A percentile compares a stretch with the other conserved stretches of the same genome.
phyloP scores from a whole-genome alignment of 1,284 basidiomycete species.

The Marasmius oreades region DNA sequence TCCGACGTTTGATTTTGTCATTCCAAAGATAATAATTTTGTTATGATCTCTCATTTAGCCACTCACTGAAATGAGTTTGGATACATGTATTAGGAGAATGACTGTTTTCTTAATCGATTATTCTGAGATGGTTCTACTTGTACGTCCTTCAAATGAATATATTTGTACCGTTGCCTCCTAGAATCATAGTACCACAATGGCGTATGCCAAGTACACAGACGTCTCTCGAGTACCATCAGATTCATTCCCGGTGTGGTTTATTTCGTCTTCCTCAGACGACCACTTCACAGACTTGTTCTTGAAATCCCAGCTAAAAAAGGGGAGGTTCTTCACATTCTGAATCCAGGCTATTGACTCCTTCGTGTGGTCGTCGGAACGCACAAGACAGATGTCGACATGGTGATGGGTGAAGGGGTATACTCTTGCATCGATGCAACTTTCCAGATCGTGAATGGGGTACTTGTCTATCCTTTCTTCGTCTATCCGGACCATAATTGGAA shows the following conservation, averaged over 20 bases:
- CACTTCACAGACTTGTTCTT: slow-evolving; percentile 12
- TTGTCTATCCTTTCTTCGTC: slow-evolving; percentile 5
- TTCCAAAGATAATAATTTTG: too few relatives aligned
- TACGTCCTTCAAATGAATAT: too few relatives aligned
- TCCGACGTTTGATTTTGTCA: too few relatives aligned
- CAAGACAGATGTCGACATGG: slow-evolving; percentile 21
- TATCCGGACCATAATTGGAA: slow-evolving; percentile 24
- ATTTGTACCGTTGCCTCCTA: too few relatives aligned
- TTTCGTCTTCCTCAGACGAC: slow-evolving; percentile 16
- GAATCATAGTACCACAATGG: not conserved
- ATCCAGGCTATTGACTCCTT: slow-evolving; percentile 6
- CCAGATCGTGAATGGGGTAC: not conserved
- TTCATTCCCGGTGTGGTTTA: slow-evolving; percentile 25
- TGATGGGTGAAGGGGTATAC: slow-evolving; percentile 25
- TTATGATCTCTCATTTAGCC: too few relatives aligned
- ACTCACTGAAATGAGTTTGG: too few relatives aligned
- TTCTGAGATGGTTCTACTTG: too few relatives aligned
- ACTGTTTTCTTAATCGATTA: too few relatives aligned
- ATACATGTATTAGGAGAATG: too few relatives aligned
- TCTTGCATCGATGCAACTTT: slow-evolving; percentile 2
- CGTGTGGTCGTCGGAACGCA: not conserved
- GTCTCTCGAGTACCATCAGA: slow-evolving; percentile 21
- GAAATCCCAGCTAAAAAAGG: slow-evolving; percentile 23
- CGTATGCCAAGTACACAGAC: slow-evolving; percentile 23
- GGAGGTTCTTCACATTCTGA: slow-evolving; percentile 17